Evolutionary conservation across 2,329 filamentous ascomycete species (phyloP).

Genomic region (Fusarium sp.): DNA sequence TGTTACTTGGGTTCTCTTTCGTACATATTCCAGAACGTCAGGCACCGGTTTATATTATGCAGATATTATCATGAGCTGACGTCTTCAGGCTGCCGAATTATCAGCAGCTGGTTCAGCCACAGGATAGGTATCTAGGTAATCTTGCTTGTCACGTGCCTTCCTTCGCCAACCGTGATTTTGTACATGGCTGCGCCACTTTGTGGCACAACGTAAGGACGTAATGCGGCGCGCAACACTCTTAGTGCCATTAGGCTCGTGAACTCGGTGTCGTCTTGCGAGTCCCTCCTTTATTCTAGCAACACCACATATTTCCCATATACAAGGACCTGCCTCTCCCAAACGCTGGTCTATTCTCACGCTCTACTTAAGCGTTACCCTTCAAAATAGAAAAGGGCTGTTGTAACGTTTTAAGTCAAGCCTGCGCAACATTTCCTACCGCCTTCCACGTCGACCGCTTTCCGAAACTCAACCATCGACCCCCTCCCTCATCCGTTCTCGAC

Average conservation of each 20-base stretch:
- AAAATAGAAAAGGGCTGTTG: neutral
- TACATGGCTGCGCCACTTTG: constrained; percentile 40
- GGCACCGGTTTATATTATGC: constrained; percentile 26
- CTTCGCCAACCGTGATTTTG: neutral
- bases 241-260: constrained; percentile 50
- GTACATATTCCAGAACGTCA: constrained; percentile 5
- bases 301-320: constrained; percentile 42
- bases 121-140: neutral
- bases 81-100: constrained; percentile 42
- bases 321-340: constrained; percentile 15
- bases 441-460: constrained; percentile 40
- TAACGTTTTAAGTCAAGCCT: constrained; percentile 8
- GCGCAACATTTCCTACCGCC: constrained; percentile 30
- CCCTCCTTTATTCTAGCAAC: constrained; percentile 49
- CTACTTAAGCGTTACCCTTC: constrained; percentile 1
- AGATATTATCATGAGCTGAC: constrained; percentile 41
- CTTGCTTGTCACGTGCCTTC: constrained; percentile 31
- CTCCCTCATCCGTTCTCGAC: constrained; percentile 24
- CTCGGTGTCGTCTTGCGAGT: constrained; percentile 49
- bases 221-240: constrained; percentile 43
- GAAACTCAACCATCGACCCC: constrained; percentile 26
- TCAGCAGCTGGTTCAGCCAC: constrained; percentile 33
- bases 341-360: constrained; percentile 15
- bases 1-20: neutral
- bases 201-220: constrained; percentile 40